Evolutionary conservation across 202 grass and related monocot species (phyloP).

Genomic region (Panicum virgatum): DNA sequence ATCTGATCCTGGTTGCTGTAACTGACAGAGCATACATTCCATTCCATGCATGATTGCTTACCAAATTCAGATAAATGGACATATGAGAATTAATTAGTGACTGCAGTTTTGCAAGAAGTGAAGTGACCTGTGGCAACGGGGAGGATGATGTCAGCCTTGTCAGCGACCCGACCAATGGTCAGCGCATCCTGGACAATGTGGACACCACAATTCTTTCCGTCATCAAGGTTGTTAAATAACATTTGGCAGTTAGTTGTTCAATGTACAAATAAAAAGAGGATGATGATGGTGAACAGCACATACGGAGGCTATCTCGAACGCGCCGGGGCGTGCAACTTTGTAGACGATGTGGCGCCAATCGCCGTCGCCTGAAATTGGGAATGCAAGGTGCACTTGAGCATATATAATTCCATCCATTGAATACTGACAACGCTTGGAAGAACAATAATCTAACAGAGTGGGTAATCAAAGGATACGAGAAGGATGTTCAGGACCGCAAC

Average conservation of each 20-base stretch:
- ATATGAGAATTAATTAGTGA: background rate
- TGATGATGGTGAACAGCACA: background rate
- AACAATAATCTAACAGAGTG: too few relatives aligned
- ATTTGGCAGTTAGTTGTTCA: background rate
- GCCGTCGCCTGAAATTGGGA: constrained; percentile 62
- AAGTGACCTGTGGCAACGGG: constrained; percentile 68
- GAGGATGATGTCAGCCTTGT: constrained; percentile 71
- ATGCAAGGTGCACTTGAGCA: background rate
- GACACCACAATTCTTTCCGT: background rate
- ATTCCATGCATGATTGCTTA: background rate
- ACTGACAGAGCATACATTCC: background rate
- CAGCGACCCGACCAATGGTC: constrained; percentile 64
- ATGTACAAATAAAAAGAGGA: background rate
- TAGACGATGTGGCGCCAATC: constrained; percentile 75
- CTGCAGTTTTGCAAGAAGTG: background rate
- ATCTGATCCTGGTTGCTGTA: background rate
- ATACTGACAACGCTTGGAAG: background rate
- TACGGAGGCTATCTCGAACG: constrained; percentile 75
- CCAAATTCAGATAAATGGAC: background rate
- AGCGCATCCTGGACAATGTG: constrained; percentile 38
- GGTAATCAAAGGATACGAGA: background rate
- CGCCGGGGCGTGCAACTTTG: constrained; percentile 56
- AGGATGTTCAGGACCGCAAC: background rate
- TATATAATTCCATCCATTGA: too few relatives aligned
- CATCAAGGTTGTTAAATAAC: background rate